A percentile compares a stretch with the other conserved stretches of the same genome.
These are phyloP conservation scores for Fusarium nematophilum DNA, from an alignment of 2,329 filamentous ascomycete genomes.

Conservation along the genomic window DNA sequence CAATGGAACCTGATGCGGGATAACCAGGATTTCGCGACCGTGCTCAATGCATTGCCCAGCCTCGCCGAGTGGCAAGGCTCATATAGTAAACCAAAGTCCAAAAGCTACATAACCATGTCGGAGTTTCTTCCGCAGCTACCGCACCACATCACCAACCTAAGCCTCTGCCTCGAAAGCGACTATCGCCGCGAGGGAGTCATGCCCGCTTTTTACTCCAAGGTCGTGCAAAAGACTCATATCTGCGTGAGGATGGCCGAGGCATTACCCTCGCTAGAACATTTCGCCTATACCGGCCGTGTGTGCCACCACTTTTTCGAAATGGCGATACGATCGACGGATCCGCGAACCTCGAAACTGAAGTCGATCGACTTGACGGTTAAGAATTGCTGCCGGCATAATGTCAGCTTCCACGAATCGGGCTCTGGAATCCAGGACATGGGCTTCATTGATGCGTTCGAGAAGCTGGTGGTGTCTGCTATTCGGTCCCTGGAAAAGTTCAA, in stretches of 20 bases:
- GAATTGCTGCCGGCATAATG: conserved; percentile 73
- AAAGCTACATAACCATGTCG: conserved; percentile 78
- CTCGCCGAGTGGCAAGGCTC: conserved; percentile 72
- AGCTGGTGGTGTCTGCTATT: conserved; percentile 72
- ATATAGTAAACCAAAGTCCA: conserved; percentile 78
- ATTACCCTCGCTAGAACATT: conserved; percentile 71
- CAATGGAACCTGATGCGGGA: conserved; percentile 81
- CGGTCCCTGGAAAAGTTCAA: conserved; percentile 68
- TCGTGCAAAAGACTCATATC: conserved; percentile 70
- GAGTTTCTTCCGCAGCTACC: conserved; percentile 70
- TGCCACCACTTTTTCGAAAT: conserved; percentile 76
- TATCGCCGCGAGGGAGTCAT: conserved; percentile 73
- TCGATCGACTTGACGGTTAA: conserved; percentile 79
- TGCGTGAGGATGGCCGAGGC: conserved; percentile 72
- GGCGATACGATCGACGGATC: conserved; percentile 61
- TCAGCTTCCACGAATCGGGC: conserved; percentile 70
- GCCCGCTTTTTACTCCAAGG: conserved; percentile 70
- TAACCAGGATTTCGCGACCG: conserved; percentile 69
- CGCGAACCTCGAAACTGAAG: conserved; percentile 65
- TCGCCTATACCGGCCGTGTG: conserved; percentile 78
- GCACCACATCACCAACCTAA: conserved; percentile 68
- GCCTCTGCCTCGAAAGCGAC: conserved; percentile 77
- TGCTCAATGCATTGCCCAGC: conserved; percentile 73
- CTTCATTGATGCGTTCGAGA: conserved; percentile 79
- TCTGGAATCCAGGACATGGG: conserved; percentile 78